Evolutionary conservation across 1,284 basidiomycete genomes (phyloP).

Genomic region (Fomitopsis betulina): DNA sequence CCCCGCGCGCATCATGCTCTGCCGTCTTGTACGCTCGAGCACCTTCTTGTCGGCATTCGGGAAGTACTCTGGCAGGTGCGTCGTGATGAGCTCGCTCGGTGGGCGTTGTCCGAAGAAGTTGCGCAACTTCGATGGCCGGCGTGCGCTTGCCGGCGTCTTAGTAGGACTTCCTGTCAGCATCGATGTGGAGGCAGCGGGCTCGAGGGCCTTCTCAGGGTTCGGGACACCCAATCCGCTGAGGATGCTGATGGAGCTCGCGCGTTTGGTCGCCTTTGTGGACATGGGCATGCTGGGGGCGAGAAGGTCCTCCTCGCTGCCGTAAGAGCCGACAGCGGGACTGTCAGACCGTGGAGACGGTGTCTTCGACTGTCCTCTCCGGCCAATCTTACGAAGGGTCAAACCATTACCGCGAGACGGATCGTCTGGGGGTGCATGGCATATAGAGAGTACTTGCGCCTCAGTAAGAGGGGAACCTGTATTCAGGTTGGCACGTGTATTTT

Average conservation of each 20-base stretch:
- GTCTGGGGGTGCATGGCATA: conserved; percentile 82
- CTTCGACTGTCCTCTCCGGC: conserved; percentile 32
- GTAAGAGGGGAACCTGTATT: conserved; percentile 65
- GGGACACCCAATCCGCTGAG: conserved; percentile 88
- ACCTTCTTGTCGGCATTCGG: conserved; percentile 89
- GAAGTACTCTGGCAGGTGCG: conserved; percentile 95
- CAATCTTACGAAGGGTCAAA: conserved; percentile 61
- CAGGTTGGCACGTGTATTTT: background rate
- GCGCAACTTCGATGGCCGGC: conserved; percentile 71
- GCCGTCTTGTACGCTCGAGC: conserved; percentile 76
- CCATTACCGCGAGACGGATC: conserved; percentile 83
- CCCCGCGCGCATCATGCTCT: conserved; percentile 70
- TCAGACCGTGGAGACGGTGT: conserved; percentile 28
- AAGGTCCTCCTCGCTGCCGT: conserved; percentile 34
- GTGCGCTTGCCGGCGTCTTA: conserved; percentile 33
- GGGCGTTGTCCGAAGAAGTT: conserved; percentile 99
- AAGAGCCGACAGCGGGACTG: conserved; percentile 24
- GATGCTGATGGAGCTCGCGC: conserved; percentile 92
- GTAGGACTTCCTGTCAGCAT: conserved; percentile 25
- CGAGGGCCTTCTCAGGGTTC: conserved; percentile 60
- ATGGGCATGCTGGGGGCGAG: conserved; percentile 20
- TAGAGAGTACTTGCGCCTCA: conserved; percentile 77
- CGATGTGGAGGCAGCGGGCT: conserved; percentile 29
- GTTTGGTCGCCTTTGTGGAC: conserved; percentile 69
- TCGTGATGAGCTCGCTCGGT: conserved; percentile 95